These are phyloP conservation scores for Cyberlindnera lachancei DNA, from an alignment of 805 yeast genomes.

Conservation along the genomic window DNA sequence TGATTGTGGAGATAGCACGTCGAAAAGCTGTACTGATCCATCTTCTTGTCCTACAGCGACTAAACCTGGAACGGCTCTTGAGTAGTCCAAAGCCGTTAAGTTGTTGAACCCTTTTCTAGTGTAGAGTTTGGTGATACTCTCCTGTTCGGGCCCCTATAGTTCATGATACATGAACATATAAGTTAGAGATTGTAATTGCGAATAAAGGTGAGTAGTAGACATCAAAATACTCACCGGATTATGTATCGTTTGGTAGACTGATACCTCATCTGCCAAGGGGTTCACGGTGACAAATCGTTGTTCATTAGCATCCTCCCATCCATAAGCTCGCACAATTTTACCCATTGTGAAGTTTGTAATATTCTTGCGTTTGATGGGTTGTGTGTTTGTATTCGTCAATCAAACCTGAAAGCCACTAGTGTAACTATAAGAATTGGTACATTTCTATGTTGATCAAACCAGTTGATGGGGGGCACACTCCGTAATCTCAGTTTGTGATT, in stretches of 20 bases:
- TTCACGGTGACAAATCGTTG: slow-evolving; percentile 29
- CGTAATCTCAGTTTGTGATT: too few relatives aligned
- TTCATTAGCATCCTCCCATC: slow-evolving; percentile 20
- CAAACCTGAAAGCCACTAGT: too few relatives aligned
- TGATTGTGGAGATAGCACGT: slow-evolving; percentile 35
- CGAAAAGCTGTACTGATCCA: slow-evolving; percentile 59
- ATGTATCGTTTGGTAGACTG: slow-evolving; percentile 48
- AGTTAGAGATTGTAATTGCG: not conserved
- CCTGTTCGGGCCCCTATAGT: slow-evolving; percentile 25
- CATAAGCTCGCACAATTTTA: slow-evolving; percentile 19
- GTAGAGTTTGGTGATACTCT: slow-evolving; percentile 43
- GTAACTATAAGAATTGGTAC: too few relatives aligned
- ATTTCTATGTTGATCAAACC: too few relatives aligned
- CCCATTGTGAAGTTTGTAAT: slow-evolving; percentile 17
- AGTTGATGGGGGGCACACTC: too few relatives aligned
- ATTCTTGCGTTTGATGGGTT: too few relatives aligned
- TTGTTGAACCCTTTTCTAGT: slow-evolving; percentile 59
- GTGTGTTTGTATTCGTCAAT: too few relatives aligned
- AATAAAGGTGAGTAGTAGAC: too few relatives aligned
- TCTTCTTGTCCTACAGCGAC: slow-evolving; percentile 69
- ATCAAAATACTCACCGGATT: slow-evolving; percentile 19
- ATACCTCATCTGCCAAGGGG: slow-evolving; percentile 76
- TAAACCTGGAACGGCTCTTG: slow-evolving; percentile 45
- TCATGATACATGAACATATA: not conserved
- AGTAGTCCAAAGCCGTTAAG: slow-evolving; percentile 61